Percentiles rank a stretch among this genome's conserved stretches.
Conservation (phyloP, 441 rosid species). For the Hura crepitans region DNA sequence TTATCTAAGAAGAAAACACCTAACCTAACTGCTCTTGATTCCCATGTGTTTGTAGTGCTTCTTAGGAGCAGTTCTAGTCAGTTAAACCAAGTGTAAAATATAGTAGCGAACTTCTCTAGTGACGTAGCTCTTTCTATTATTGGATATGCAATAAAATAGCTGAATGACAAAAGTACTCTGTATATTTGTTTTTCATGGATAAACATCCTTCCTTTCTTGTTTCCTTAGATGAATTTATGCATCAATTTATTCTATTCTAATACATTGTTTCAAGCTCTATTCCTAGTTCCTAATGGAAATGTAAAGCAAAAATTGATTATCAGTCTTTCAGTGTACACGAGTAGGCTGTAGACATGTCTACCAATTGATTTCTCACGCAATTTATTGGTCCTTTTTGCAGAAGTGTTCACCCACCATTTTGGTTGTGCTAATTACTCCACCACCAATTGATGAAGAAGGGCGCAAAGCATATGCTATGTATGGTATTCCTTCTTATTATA, state of each 20-base stretch:
- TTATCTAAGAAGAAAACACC: background rate
- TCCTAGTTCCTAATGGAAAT: background rate
- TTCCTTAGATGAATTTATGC: background rate
- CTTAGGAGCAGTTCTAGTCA: too few relatives aligned
- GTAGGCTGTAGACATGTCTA: background rate
- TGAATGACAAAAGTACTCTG: background rate
- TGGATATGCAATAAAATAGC: background rate
- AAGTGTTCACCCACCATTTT: conserved; percentile 60
- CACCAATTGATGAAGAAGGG: conserved; percentile 74
- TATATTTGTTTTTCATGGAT: background rate
- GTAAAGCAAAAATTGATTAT: background rate
- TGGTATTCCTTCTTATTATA: conserved; percentile 6
- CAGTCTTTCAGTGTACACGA: background rate
- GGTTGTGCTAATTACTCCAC: conserved; percentile 75
- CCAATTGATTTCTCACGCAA: conserved; percentile 9
- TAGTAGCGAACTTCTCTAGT: background rate
- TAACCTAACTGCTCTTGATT: too few relatives aligned
- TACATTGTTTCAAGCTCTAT: background rate
- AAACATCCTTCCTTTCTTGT: background rate
- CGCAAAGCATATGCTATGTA: conserved; percentile 68
- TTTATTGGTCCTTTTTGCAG: conserved; percentile 32
- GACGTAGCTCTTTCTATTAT: background rate
- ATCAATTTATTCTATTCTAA: background rate
- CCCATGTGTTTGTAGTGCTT: too few relatives aligned
- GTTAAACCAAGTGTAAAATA: background rate